These are phyloP conservation scores for Quercus cerris DNA, from an alignment of 306 rosid species.

Conservation along the genomic window DNA sequence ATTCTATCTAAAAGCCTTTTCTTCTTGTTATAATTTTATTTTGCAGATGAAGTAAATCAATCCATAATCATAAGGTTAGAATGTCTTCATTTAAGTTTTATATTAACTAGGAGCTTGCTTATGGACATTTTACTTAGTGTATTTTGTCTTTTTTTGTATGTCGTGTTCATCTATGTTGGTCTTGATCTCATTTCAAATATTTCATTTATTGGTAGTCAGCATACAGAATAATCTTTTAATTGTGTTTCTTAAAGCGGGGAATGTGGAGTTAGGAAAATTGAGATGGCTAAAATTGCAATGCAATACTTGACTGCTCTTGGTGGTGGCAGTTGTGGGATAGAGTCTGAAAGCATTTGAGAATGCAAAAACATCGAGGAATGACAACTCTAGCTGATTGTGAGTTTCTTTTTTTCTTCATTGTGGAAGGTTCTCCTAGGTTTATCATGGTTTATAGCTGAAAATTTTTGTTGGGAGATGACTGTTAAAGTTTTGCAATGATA, in stretches of 20 bases:
- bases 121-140: not conserved
- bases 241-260: conserved; percentile 67
- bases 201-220: not conserved
- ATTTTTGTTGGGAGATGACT: conserved; percentile 5
- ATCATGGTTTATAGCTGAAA: conserved; percentile 13
- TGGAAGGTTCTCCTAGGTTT: conserved; percentile 5
- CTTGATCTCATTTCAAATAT: not conserved
- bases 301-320: conserved; percentile 79
- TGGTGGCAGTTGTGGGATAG: conserved; percentile 65
- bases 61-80: conserved; percentile 90
- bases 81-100: not conserved
- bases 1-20: conserved; percentile 29
- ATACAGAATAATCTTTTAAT: not conserved
- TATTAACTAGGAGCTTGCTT: conserved; percentile 16
- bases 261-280: conserved; percentile 94
- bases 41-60: conserved; percentile 83
- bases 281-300: conserved; percentile 85
- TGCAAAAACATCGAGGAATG: conserved; percentile 82
- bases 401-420: conserved; percentile 39
- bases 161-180: not conserved
- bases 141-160: not conserved
- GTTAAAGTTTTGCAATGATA: not conserved
- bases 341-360: conserved; percentile 82
- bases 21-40: conserved; percentile 18
- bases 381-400: conserved; percentile 90